These are phyloP conservation scores for Fusarium chlamydosporum DNA, from an alignment of 2,329 filamentous ascomycete genomes.

Conservation along the genomic window DNA sequence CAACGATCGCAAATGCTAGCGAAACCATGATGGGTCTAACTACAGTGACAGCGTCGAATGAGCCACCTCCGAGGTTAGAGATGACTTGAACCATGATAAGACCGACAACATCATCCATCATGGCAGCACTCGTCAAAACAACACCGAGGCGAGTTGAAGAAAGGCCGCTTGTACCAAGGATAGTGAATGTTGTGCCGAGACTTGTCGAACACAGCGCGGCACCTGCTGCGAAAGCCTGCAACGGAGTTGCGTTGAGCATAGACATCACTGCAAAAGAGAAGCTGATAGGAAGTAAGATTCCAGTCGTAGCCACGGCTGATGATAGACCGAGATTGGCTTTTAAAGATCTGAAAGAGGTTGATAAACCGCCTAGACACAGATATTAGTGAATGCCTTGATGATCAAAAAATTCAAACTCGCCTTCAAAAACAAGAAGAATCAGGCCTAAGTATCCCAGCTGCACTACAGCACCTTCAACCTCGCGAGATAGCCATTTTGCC, in stretches of 20 bases:
- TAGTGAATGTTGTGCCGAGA: conserved; percentile 77
- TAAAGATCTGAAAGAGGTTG: conserved; percentile 56
- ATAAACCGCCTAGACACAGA: conserved; percentile 65
- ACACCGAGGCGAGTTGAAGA: conserved; percentile 65
- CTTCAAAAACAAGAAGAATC: conserved; percentile 80
- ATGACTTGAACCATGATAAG: conserved; percentile 84
- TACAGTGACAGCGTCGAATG: conserved; percentile 54
- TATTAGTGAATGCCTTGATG: not conserved
- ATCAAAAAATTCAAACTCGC: conserved; percentile 47
- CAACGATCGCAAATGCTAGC: conserved; percentile 64
- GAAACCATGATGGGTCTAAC: conserved; percentile 64
- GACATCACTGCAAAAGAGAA: conserved; percentile 73
- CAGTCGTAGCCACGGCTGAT: conserved; percentile 73
- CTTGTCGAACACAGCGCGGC: conserved; percentile 81
- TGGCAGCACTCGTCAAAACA: conserved; percentile 79
- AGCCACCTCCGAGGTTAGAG: conserved; percentile 68
- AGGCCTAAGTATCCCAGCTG: conserved; percentile 80
- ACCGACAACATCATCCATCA: conserved; percentile 86
- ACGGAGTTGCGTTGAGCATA: conserved; percentile 63
- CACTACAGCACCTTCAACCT: conserved; percentile 69
- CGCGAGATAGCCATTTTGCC: conserved; percentile 68
- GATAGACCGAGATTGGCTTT: conserved; percentile 74
- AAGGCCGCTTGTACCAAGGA: conserved; percentile 61
- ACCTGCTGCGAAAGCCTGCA: conserved; percentile 80
- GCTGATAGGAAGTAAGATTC: conserved; percentile 73